Evolutionary conservation across 108 stramenopile genomes (phyloP).

Genomic region (Fistulifera pelliculosa): DNA sequence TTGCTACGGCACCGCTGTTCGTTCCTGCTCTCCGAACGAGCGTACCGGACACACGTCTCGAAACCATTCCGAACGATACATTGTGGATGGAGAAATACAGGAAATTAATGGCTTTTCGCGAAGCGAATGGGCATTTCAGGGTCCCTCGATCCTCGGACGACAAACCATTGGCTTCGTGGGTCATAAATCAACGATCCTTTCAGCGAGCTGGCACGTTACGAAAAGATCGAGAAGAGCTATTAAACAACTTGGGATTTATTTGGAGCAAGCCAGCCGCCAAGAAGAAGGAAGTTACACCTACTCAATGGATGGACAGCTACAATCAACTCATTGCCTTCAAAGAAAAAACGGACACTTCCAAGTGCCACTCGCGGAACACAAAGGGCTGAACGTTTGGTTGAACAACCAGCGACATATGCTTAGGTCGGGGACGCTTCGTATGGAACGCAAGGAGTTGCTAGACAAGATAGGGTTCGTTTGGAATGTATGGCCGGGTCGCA

Average conservation of each 20-base stretch:
- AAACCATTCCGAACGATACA: too few species aligned
- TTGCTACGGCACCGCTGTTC: too few species aligned
- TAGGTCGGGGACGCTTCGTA: conserved; percentile 15
- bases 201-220: too few species aligned
- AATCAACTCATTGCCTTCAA: conserved; percentile 19
- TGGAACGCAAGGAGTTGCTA: conserved; percentile 29
- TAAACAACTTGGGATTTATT: conserved; percentile 14
- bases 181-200: neutral
- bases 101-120: neutral
- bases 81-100: neutral
- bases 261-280: conserved; percentile 9
- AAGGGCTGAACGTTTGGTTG: conserved; percentile 24
- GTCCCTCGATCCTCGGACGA: neutral
- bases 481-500: conserved; percentile 6
- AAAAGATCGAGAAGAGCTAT: neutral
- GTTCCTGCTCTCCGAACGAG: too few species aligned
- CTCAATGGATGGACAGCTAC: conserved; percentile 20
- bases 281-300: too few species aligned
- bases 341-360: conserved; percentile 22
- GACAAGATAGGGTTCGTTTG: conserved; percentile 42
- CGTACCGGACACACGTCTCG: too few species aligned
- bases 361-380: conserved; percentile 22
- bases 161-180: neutral
- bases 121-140: neutral
- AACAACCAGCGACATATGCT: conserved; percentile 41